A percentile compares a stretch with the other conserved stretches of the same genome.
Evolutionary conservation across 768 basidiomycete genomes (phyloP).

Genomic region (Lentinula boryana): DNA sequence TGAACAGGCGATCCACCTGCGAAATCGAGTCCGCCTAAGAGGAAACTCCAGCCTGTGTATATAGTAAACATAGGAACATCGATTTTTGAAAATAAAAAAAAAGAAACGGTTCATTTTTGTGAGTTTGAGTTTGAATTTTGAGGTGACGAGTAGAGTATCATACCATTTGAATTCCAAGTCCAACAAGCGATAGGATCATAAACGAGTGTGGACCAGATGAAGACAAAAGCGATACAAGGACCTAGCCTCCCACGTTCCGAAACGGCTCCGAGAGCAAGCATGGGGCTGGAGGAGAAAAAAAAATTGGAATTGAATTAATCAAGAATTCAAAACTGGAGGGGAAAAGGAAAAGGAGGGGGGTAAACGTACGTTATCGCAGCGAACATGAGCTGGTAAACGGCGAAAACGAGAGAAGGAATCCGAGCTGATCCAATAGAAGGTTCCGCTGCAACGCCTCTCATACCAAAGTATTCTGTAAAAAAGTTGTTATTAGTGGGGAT

Average conservation of each 20-base stretch:
- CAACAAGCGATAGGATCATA: conserved; percentile 96
- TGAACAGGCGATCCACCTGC: conserved; percentile 97
- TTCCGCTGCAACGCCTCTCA: conserved; percentile 70
- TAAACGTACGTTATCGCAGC: conserved; percentile 80
- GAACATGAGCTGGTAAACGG: conserved; percentile 88
- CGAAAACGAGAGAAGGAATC: conserved; percentile 72
- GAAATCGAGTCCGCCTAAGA: conserved; percentile 83
- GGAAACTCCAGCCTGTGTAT: conserved; percentile 63
- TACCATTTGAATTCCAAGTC: conserved; percentile 85
- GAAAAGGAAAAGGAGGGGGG: no score
- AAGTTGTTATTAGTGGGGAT: neutral
- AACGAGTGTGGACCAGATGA: conserved; percentile 82
- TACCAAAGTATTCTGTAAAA: conserved; percentile 67
- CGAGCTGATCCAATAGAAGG: conserved; percentile 69
- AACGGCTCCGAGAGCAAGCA: conserved; percentile 87
- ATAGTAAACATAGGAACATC: no score
- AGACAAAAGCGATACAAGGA: conserved; percentile 85
- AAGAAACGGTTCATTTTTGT: neutral
- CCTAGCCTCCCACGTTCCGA: conserved; percentile 86
- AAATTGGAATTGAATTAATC: conserved; percentile 1
- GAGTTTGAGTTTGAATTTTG: no score
- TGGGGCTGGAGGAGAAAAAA: conserved; percentile 62
- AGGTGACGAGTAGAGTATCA: conserved; percentile 28
- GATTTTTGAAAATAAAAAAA: no score
- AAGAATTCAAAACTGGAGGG: conserved; percentile 15